These are phyloP conservation scores for Cladosporium cucumerinum DNA, from an alignment of 2,329 filamentous ascomycete genomes.

Conservation along the genomic window DNA sequence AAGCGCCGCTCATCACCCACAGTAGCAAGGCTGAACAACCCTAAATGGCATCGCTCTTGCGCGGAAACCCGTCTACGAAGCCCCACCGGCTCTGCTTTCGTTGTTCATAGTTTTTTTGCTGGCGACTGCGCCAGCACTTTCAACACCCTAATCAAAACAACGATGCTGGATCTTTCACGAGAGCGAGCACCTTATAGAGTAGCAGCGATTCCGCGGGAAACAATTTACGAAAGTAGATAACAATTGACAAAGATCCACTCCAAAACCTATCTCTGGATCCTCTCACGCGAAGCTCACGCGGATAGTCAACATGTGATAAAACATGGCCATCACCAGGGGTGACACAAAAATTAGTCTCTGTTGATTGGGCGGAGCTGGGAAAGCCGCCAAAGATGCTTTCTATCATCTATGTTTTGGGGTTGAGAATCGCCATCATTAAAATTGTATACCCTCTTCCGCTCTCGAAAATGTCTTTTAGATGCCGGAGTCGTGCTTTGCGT, in stretches of 20 bases:
- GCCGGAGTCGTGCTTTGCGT: conserved; percentile 26
- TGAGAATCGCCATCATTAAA: conserved; percentile 8
- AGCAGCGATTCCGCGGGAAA: not conserved
- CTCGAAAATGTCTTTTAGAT: not conserved
- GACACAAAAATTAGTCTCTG: not conserved
- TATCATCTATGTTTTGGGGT: not conserved
- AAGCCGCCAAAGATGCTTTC: not conserved
- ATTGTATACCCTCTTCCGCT: not conserved
- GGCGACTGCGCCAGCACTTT: not conserved
- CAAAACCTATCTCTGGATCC: not conserved
- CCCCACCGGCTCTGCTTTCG: not conserved
- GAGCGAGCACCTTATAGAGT: not conserved
- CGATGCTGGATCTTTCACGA: not conserved
- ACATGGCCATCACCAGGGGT: not conserved
- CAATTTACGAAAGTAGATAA: not conserved
- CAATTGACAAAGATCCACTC: not conserved
- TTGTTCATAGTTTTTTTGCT: not conserved
- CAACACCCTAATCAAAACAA: not conserved
- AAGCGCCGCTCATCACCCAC: not conserved
- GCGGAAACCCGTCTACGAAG: not conserved
- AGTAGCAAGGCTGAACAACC: not conserved
- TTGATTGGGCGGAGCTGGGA: not conserved
- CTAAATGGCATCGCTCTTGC: not conserved
- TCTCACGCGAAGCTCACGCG: not conserved
- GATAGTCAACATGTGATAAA: not conserved